phyloP scores from a whole-genome alignment of 2,329 filamentous ascomycete genomes.

The Dothiorella sarmentorum region DNA sequence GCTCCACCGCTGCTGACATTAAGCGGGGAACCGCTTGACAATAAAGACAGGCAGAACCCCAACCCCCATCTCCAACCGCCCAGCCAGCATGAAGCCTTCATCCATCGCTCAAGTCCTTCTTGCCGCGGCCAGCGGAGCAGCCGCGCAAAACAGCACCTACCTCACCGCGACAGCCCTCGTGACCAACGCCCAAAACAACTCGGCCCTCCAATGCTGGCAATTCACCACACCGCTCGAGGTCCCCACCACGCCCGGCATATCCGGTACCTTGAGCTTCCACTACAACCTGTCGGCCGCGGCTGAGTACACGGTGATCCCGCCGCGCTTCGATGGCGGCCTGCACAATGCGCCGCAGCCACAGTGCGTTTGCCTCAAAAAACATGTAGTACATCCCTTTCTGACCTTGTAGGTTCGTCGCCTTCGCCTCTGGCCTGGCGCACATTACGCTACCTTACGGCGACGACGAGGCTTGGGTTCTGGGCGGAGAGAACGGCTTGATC shows the following conservation, averaged over 20 bases:
- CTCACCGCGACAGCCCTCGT: constrained; percentile 34
- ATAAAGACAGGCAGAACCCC: no score
- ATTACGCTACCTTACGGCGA: constrained; percentile 29
- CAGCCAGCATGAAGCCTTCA: background rate
- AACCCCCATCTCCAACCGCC: background rate
- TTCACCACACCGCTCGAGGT: constrained; percentile 28
- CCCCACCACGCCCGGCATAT: constrained; percentile 30
- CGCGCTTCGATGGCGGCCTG: constrained; percentile 32
- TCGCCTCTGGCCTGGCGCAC: constrained; percentile 33
- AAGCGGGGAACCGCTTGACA: background rate
- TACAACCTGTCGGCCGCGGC: constrained; percentile 22
- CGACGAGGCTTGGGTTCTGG: constrained; percentile 31
- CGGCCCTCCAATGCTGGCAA: constrained; percentile 35
- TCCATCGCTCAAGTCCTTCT: background rate
- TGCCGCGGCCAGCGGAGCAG: background rate
- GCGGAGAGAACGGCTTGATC: constrained; percentile 31
- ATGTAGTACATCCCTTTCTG: background rate
- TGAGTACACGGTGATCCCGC: constrained; percentile 32
- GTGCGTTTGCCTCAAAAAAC: no score
- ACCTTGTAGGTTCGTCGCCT: constrained; percentile 25
- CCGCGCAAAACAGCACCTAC: constrained; percentile 2
- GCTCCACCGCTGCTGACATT: no score
- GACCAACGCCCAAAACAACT: constrained; percentile 30
- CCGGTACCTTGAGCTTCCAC: constrained; percentile 23
- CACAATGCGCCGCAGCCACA: constrained; percentile 35